Evolutionary conservation across 805 yeast species (phyloP), one percentile per base, ranked within the genome.

Genomic region (Saccharomycopsis capsularis): DNA sequence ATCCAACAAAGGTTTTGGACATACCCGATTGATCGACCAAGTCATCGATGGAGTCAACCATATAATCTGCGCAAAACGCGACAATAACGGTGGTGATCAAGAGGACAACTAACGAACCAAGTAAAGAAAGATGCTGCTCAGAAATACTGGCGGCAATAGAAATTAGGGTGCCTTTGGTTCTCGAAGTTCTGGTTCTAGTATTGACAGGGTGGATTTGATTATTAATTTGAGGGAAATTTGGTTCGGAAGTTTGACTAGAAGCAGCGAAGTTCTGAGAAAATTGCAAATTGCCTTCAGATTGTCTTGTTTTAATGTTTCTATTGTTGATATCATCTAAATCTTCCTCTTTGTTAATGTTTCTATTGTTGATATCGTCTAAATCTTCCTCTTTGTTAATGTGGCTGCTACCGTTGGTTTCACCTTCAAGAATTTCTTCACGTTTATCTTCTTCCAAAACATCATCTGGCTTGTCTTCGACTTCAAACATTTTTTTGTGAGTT

Each of bases 1-100:
- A 73, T 63, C 98, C 98, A 59, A 93, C 87, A 59, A 93, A 93
- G 0, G 98, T 90, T 74, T 90, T 90, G 40, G 96, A 85, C 51
- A 93, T 73, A 3, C 95, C 95, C 2, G 95, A 79, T 27, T 79
- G 68, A 52, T 71, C 85, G 34, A 91, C 98, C 55, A 91, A 78
- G 51, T 78, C 84, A 67, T 91, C 98, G 59, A 93, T 93, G 23
- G 96, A 82, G 29, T 93, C 93, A 44, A 93, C 98, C 54, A 93
- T 75, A 66, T 78, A 86, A 66, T 91, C 99, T 3, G 99, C 99
- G 66, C 95, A 86, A 53, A 86, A 64, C 2, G 97, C 85, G 7
- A 93, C 96, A 32, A 85, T 59, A 11, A 90, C 50, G 0, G 99
- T 91, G 42, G 88, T 73, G 2, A 73, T 51, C 0, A 82, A 67